These are phyloP conservation scores for Gentiana macrophylla DNA, from an alignment of 257 asterid species.

Conservation along the genomic window DNA sequence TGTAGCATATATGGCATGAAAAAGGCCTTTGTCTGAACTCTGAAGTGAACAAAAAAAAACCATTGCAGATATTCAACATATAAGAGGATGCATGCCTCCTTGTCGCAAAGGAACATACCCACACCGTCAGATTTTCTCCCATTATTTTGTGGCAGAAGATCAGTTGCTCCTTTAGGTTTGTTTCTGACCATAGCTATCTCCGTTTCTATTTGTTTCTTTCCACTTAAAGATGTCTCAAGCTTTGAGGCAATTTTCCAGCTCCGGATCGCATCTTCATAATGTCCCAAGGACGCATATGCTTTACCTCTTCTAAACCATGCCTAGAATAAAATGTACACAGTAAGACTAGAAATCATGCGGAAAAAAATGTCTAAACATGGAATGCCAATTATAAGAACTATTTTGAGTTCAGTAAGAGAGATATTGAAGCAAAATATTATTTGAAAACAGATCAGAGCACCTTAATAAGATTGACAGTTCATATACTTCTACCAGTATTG, in stretches of 20 bases:
- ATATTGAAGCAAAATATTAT: too few relatives aligned
- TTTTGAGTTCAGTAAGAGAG: too few relatives aligned
- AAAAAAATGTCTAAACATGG: constrained; percentile 1
- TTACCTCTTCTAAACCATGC: constrained; percentile 93
- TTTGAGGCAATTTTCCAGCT: constrained; percentile 57
- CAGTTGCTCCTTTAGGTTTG: constrained; percentile 21
- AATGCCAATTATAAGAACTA: not conserved
- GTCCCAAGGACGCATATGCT: constrained; percentile 66
- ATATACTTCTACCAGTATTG: too few relatives aligned
- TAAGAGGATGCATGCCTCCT: not conserved
- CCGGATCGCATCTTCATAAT: constrained; percentile 47
- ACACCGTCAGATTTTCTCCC: constrained; percentile 26
- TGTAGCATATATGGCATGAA: not conserved
- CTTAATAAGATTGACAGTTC: too few relatives aligned
- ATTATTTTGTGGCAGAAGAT: constrained; percentile 22
- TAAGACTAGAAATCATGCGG: constrained; percentile 4
- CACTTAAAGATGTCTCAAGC: constrained; percentile 55
- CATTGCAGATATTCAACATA: not conserved
- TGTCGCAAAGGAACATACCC: constrained; percentile 9
- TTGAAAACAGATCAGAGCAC: too few relatives aligned
- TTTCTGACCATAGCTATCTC: constrained; percentile 36
- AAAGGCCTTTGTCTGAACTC: not conserved
- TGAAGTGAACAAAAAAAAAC: not conserved
- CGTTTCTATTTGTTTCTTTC: constrained; percentile 63
- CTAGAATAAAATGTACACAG: constrained; percentile 26